Conservation (phyloP, 495 filamentous ascomycete species). For the Podospora pseudoanserina region DNA sequence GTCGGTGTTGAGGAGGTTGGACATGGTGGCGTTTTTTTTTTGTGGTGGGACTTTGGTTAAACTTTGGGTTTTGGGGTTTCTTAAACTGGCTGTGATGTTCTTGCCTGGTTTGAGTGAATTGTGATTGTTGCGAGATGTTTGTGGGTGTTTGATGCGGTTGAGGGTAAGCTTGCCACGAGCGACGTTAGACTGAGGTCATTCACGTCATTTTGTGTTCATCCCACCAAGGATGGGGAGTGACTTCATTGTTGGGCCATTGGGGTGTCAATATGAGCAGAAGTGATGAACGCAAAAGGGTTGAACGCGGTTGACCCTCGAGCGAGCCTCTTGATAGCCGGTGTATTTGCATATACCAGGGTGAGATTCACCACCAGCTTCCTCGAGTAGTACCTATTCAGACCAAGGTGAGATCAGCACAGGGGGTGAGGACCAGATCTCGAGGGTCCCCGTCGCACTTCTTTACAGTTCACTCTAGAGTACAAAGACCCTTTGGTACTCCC, state of each 20-base stretch:
- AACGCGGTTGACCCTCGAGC: too few species aligned
- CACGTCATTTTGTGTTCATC: neutral
- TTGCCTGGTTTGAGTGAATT: neutral
- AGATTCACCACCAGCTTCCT: neutral
- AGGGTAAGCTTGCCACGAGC: neutral
- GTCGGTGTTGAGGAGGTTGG: neutral
- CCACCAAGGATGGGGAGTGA: neutral
- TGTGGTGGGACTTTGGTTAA: neutral
- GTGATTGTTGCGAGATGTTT: neutral
- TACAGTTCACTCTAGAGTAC: neutral
- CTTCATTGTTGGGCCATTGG: neutral
- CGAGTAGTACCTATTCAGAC: neutral
- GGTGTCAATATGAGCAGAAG: neutral
- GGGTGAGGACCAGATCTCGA: neutral
- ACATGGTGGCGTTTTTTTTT: slow-evolving; percentile 13
- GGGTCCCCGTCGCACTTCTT: neutral
- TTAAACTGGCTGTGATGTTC: neutral
- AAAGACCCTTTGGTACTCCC: neutral
- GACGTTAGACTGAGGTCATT: neutral
- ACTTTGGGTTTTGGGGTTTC: neutral
- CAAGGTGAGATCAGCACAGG: neutral
- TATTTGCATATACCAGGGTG: neutral
- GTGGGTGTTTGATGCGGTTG: neutral
- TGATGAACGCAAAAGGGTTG: too few species aligned
- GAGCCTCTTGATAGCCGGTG: too few species aligned